Base-by-base conservation (phyloP, 768 basidiomycete genomes). In the Podaxis sp. region DNA sequence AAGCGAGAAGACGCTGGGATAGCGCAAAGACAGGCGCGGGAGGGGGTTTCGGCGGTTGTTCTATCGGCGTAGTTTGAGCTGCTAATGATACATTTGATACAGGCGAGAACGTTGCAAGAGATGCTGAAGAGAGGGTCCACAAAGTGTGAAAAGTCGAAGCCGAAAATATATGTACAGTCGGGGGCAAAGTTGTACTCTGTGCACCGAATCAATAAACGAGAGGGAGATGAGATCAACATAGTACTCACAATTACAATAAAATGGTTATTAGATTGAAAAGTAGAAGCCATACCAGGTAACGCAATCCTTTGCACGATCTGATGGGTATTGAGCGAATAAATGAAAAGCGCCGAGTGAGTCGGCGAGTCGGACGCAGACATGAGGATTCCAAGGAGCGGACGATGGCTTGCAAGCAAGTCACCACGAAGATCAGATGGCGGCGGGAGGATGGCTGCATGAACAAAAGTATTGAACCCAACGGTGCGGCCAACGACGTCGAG, bases 1-100 rank as follows among this genome's bases (percentile, higher is more conserved):
- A 90, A 3, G 86, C 88, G 13, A 92, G 77, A 26, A 92, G 81
- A 9, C 89, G 86, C 39, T 79, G 73, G 12, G 86, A 86, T 19
- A 89, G 76, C 2, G 87, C 78, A 69, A 84, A 90, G 9, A 88
- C 73, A 1, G 90, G 84, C 8, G n/a, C 67, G 73, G 79, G 36
- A 66, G 60, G 19, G 63, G 62, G 15, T 39, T 22, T 40, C 36
- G 36, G 38, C 28, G 57, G 57, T 40, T 40, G 59, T 4, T 59
- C 63, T 63, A 58, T 46, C 17, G 52, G 40, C 15, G 44, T 38
- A 11, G 40, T 11, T 1, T 56, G 64, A 36, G 65, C 67, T 59
- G 63, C 60, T 30, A 52, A 64, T 55, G 66, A 67, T 64, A 56
- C 58, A 63, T 62, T 64, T 61, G 71, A 66, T 69, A 75, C 75